Conservation (phyloP, 169 alveolate genomes). For the Ichthyophthirius multifiliis region DNA sequence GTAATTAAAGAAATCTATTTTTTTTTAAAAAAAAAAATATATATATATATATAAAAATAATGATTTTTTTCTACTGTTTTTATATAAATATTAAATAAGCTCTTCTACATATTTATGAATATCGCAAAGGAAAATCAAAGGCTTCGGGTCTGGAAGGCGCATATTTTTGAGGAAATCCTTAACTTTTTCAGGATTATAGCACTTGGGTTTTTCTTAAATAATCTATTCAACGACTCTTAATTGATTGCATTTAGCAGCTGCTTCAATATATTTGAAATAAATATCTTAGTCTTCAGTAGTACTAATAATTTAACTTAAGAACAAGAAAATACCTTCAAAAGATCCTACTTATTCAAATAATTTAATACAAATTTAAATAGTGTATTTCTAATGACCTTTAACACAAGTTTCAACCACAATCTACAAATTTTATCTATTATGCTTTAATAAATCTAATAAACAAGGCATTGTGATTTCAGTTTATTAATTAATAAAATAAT, state of each 20-base stretch:
- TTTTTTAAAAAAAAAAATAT: too few species aligned
- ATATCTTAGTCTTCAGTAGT: constrained; percentile 88
- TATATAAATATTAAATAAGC: constrained; percentile 96
- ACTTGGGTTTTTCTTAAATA: constrained; percentile 91
- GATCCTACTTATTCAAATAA: constrained; percentile 85
- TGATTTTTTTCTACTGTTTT: constrained; percentile 64
- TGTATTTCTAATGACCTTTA: constrained; percentile 88
- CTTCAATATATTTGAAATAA: constrained; percentile 96
- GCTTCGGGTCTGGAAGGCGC: constrained; percentile 96
- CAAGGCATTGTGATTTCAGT: constrained; percentile 69
- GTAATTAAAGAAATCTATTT: constrained; percentile 89
- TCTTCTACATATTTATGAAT: constrained; percentile 97
- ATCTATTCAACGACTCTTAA: constrained; percentile 96
- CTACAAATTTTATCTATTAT: constrained; percentile 85
- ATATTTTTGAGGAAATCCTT: constrained; percentile 96
- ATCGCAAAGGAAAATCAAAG: constrained; percentile 98
- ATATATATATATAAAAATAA: too few species aligned
- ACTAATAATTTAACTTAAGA: constrained; percentile 84
- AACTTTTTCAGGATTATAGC: constrained; percentile 95
- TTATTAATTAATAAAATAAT: constrained; percentile 59
- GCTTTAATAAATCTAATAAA: constrained; percentile 85
- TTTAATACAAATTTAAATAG: constrained; percentile 86
- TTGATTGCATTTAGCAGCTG: constrained; percentile 96
- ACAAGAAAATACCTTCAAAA: constrained; percentile 86
- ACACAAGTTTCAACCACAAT: constrained; percentile 91